These are phyloP conservation scores for Fusarium sp. DNA, from an alignment of 2,329 filamentous ascomycete species.

Conservation along the genomic window DNA sequence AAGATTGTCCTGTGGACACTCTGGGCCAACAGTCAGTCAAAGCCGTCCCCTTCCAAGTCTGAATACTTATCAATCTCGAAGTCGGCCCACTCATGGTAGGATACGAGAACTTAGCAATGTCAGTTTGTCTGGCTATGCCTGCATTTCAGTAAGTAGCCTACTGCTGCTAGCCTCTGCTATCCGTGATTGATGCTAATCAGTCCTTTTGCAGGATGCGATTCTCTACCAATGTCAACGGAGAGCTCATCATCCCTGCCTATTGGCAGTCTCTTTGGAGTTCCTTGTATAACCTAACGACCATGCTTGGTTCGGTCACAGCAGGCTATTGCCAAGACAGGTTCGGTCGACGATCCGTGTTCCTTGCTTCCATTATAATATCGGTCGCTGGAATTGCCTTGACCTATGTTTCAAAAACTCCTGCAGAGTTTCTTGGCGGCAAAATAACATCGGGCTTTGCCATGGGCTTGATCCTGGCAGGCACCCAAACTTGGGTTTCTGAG, in stretches of 20 bases:
- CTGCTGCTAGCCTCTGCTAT: not conserved
- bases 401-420: constrained; percentile 5
- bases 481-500: constrained; percentile 18
- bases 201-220: constrained; percentile 3
- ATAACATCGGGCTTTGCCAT: constrained; percentile 10
- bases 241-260: constrained; percentile 18
- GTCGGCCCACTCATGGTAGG: constrained; percentile 16
- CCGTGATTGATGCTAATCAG: not conserved
- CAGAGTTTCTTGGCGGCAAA: constrained; percentile 16
- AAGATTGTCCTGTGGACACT: constrained; percentile 16
- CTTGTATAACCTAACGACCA: constrained; percentile 2
- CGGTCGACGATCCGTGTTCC: constrained; percentile 13
- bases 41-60: not conserved
- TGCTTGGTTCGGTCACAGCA: constrained; percentile 10
- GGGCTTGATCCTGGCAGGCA: constrained; percentile 10
- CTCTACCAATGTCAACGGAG: constrained; percentile 3
- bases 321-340: constrained; percentile 13
- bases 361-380: not conserved
- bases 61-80: not conserved
- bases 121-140: constrained; percentile 17
- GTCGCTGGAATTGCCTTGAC: constrained; percentile 2
- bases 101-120: constrained; percentile 13
- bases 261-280: constrained; percentile 24
- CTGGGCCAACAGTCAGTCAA: constrained; percentile 10
- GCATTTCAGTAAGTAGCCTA: constrained; percentile 11